These are phyloP conservation scores for Pterocarpus macrocarpus DNA, from an alignment of 306 rosid genomes.

Conservation along the genomic window DNA sequence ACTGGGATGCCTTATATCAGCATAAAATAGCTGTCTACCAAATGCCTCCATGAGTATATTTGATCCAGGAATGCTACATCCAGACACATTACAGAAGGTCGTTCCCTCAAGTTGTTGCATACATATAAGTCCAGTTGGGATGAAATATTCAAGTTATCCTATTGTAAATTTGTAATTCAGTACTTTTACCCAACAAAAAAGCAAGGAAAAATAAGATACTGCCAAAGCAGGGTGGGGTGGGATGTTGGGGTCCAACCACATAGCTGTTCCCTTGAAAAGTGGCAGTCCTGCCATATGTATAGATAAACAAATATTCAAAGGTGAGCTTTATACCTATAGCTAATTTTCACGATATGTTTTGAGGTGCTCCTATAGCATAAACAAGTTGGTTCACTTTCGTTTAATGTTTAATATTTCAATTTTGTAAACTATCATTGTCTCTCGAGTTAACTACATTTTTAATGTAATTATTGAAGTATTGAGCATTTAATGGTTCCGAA, in stretches of 20 bases:
- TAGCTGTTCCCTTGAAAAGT: slow-evolving; percentile 58
- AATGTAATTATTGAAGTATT: too few species aligned
- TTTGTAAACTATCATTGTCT: too few species aligned
- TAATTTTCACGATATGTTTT: too few species aligned
- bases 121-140: not conserved
- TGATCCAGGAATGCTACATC: not conserved
- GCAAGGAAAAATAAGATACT: not conserved
- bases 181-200: not conserved
- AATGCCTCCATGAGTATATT: not conserved
- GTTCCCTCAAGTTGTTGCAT: not conserved
- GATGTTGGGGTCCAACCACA: slow-evolving; percentile 60
- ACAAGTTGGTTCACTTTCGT: too few species aligned
- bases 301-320: slow-evolving; percentile 44
- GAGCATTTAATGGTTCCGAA: too few species aligned
- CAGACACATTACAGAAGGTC: too few species aligned
- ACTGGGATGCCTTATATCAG: too few species aligned
- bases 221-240: slow-evolving; percentile 54
- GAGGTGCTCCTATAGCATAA: too few species aligned
- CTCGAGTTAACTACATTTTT: too few species aligned
- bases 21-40: too few species aligned
- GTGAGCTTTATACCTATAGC: slow-evolving; percentile 17
- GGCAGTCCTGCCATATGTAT: slow-evolving; percentile 47
- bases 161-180: slow-evolving; percentile 6
- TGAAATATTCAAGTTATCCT: slow-evolving; percentile 17
- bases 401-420: too few species aligned